Evolutionary conservation across 2,329 filamentous ascomycete species (phyloP).

Genomic region (Decorospora gaudefroyi): DNA sequence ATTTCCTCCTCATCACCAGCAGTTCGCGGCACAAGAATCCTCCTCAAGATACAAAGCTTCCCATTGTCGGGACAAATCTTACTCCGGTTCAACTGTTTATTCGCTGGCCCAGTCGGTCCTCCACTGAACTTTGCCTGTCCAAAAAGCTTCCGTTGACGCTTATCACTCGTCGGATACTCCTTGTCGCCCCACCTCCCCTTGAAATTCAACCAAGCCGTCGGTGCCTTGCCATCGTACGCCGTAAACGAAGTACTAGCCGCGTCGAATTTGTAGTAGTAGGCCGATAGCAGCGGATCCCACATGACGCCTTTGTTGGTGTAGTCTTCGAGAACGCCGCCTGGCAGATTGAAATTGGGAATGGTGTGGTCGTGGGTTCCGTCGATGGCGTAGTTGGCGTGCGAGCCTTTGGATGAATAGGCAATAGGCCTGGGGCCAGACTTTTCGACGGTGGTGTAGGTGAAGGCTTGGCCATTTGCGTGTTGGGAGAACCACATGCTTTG

Average conservation of each 20-base stretch:
- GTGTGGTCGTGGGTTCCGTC: slow-evolving; percentile 65
- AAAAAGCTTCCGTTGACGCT: slow-evolving; percentile 54
- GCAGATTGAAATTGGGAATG: slow-evolving; percentile 64
- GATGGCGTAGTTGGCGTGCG: slow-evolving; percentile 68
- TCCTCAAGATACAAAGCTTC: slow-evolving; percentile 52
- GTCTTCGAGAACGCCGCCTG: slow-evolving; percentile 56
- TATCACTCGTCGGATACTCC: slow-evolving; percentile 58
- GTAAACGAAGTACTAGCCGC: slow-evolving; percentile 50
- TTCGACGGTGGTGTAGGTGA: slow-evolving; percentile 58
- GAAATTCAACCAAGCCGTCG: slow-evolving; percentile 61
- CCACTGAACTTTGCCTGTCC: slow-evolving; percentile 56
- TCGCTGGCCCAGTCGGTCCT: slow-evolving; percentile 65
- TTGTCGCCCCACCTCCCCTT: slow-evolving; percentile 66
- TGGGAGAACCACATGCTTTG: slow-evolving; percentile 66
- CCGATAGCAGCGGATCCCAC: slow-evolving; percentile 64
- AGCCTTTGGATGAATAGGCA: slow-evolving; percentile 63
- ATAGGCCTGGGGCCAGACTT: slow-evolving; percentile 62
- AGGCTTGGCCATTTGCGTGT: slow-evolving; percentile 66
- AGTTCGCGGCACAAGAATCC: slow-evolving; percentile 44
- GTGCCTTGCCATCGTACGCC: slow-evolving; percentile 54
- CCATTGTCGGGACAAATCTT: slow-evolving; percentile 62
- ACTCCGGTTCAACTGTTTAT: slow-evolving; percentile 62
- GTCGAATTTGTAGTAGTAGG: slow-evolving; percentile 62
- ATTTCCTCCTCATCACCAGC: too few relatives aligned
- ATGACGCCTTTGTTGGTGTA: slow-evolving; percentile 60